A percentile compares a stretch with the other conserved stretches of the same genome.
phyloP scores from a whole-genome alignment of 176 grass and related monocot genomes.

The Saccharum officinarum region DNA sequence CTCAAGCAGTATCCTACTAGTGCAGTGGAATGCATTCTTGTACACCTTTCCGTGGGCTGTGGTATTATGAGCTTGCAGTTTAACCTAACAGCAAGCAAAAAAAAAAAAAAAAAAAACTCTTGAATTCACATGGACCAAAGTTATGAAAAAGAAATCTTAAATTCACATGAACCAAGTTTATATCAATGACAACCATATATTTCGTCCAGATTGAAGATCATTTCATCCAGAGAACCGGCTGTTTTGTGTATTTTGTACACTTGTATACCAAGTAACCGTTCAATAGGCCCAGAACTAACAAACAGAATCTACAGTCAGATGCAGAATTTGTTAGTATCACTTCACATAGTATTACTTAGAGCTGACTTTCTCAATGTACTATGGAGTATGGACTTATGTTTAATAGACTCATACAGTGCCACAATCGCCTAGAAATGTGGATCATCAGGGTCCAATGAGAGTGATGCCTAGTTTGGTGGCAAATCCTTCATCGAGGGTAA shows the following conservation, averaged over 20 bases:
- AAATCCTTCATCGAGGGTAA: not conserved
- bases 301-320: not conserved
- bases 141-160: not conserved
- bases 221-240: not conserved
- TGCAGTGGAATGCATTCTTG: conserved; percentile 85
- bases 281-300: not conserved
- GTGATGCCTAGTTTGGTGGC: not conserved
- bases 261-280: not conserved
- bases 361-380: not conserved
- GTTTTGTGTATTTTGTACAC: not conserved
- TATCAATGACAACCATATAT: not conserved
- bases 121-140: not conserved
- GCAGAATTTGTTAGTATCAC: conserved; percentile 1
- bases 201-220: not conserved
- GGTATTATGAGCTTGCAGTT: conserved; percentile 97
- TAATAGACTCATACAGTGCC: not conserved
- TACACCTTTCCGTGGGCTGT: conserved; percentile 70
- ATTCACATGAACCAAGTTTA: conserved; percentile 17
- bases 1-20: conserved; percentile 72
- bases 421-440: conserved; percentile 5
- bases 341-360: not conserved
- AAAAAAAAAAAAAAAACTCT: not conserved
- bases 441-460: not conserved
- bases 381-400: not conserved
- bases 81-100: conserved; percentile 56